Base-by-base conservation (phyloP, 306 rosid genomes). In the Lagenaria siceraria region DNA sequence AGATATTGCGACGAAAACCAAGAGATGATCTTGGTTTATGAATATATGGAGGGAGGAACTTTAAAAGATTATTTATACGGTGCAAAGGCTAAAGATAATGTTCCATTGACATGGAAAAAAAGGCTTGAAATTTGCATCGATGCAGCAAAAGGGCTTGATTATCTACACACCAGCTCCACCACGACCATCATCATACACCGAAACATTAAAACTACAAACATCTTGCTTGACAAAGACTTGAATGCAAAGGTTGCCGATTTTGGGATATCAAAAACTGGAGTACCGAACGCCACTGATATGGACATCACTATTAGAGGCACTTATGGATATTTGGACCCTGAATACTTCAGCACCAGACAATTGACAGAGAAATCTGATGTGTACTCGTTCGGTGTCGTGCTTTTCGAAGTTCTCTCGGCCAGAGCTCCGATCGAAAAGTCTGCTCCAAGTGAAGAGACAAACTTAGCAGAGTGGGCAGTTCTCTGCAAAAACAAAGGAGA, bases 21-120 rank as follows among this genome's bases (percentile, higher is more conserved):
- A 35, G 79, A 63, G 68, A 80, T 62, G 75, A 80, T 80, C n/a
- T 13, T 74, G 56, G 83, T 80, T 74, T 80, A 74, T 7, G 76
- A 80, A 25, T 80, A 74, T 18, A 80, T 80, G 83, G 79, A 80
- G 38, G 64, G 25, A 1, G 83, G 79, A 21, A 51, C 75, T 59
- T 33, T 80, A 9, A 74, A 54, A 64, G 68, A 74, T 3, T 49
- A 49, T 21, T 78, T 80, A 8, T 74, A 80, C 38, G 27, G 38
- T 33, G n/a, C 78, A 21, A 22, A 12, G 10, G 2, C 27, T 9
- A 15, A 54, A 7, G 25, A 54, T 13, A 25, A 1, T 14, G 64
- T 15, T 48, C 36, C 38, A 21, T 33, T 80, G 11, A 31, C 79
- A 5, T 80, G 82, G 82, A 36, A 48, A 17, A 29, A 79, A 54